phyloP scores from a whole-genome alignment of 768 basidiomycete genomes.

The Termitomyces sp. region DNA sequence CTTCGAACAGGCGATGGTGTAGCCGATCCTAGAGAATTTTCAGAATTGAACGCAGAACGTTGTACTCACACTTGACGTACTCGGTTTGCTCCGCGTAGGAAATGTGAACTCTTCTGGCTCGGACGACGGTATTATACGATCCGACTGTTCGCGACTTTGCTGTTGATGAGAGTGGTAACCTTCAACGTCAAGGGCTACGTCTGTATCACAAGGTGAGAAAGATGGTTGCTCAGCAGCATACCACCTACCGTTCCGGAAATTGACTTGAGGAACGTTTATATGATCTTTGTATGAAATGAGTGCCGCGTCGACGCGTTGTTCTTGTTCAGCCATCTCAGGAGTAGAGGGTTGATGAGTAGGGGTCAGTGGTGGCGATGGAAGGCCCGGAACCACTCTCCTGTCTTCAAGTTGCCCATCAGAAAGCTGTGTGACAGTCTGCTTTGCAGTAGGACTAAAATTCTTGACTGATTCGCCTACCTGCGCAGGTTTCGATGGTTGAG shows the following conservation, averaged over 20 bases:
- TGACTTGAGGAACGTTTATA: slow-evolving; percentile 46
- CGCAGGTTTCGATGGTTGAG: slow-evolving; percentile 22
- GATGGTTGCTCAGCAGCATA: not conserved
- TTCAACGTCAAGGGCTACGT: slow-evolving; percentile 74
- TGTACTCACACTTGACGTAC: not conserved
- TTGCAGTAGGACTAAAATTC: slow-evolving; percentile 24
- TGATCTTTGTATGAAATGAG: slow-evolving; percentile 36
- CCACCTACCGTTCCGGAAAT: slow-evolving; percentile 52
- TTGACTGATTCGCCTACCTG: slow-evolving; percentile 16
- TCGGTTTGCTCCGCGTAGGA: slow-evolving; percentile 5
- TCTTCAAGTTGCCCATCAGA: slow-evolving; percentile 23
- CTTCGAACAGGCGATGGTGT: slow-evolving; percentile 17
- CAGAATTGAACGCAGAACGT: not conserved
- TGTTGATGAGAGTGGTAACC: slow-evolving; percentile 67
- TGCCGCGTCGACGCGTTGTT: slow-evolving; percentile 43
- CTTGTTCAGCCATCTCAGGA: slow-evolving; percentile 31
- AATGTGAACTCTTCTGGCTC: slow-evolving; percentile 5
- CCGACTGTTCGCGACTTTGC: slow-evolving; percentile 32
- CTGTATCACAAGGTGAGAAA: slow-evolving; percentile 28
- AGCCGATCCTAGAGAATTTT: slow-evolving; percentile 11
- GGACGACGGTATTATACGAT: slow-evolving; percentile 32
- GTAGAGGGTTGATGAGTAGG: slow-evolving; percentile 18
- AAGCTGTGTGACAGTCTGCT: slow-evolving; percentile 22
- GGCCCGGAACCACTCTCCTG: slow-evolving; percentile 16
- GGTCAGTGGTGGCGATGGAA: slow-evolving; percentile 28